Conservation (phyloP, 371 early-diverging fungal species). For the Mucor piriformis region DNA sequence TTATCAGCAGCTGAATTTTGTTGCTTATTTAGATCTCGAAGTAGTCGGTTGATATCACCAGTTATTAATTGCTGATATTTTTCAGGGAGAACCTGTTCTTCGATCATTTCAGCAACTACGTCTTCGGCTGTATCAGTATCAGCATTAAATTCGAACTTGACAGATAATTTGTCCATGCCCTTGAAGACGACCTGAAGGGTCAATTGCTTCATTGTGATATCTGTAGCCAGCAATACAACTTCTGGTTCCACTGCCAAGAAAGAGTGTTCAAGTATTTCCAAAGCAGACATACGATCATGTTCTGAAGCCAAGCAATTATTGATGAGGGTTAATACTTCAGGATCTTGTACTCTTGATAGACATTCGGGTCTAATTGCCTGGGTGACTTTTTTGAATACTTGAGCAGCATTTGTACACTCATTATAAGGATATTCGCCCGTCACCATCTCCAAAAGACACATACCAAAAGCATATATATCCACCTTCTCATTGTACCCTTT, state of each 20-base stretch:
- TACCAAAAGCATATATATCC: slow-evolving; percentile 94
- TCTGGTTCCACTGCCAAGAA: slow-evolving; percentile 79
- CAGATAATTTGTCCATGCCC: slow-evolving; percentile 80
- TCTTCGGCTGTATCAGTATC: slow-evolving; percentile 91
- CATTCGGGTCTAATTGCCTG: slow-evolving; percentile 64
- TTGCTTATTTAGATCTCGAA: slow-evolving; percentile 71
- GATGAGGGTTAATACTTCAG: slow-evolving; percentile 76
- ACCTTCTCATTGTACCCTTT: slow-evolving; percentile 86
- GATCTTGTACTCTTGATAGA: slow-evolving; percentile 68
- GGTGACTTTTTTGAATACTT: slow-evolving; percentile 85
- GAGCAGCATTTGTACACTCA: slow-evolving; percentile 87
- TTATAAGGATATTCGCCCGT: slow-evolving; percentile 90
- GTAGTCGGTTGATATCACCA: slow-evolving; percentile 83
- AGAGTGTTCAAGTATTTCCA: slow-evolving; percentile 81
- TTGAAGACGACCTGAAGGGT: slow-evolving; percentile 85
- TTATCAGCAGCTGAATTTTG: slow-evolving; percentile 37
- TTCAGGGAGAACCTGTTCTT: slow-evolving; percentile 78
- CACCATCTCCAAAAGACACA: slow-evolving; percentile 89
- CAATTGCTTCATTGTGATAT: slow-evolving; percentile 70
- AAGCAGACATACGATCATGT: slow-evolving; percentile 69
- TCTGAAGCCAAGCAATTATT: slow-evolving; percentile 72
- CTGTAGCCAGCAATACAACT: slow-evolving; percentile 66
- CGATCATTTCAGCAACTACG: slow-evolving; percentile 93
- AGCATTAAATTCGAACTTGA: slow-evolving; percentile 90
- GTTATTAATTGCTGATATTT: slow-evolving; percentile 81